Percentiles rank a stretch among this genome's conserved stretches.
Evolutionary conservation across 345 rosid genomes (phyloP).

Genomic region (Citrus hindsii): DNA sequence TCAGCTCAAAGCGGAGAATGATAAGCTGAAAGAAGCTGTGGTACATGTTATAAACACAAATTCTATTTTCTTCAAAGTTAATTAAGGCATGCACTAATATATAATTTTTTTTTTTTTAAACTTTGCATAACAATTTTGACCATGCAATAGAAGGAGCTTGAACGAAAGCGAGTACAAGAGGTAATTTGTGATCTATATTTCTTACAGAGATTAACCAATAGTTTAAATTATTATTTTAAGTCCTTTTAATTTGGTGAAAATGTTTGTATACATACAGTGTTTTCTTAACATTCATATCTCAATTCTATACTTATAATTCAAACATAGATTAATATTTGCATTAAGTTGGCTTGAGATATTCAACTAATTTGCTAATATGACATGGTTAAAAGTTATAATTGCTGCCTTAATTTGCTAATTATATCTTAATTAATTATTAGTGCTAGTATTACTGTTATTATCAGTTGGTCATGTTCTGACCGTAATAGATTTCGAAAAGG

Average conservation of each 20-base stretch:
- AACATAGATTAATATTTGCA: not conserved
- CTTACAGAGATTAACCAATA: not conserved
- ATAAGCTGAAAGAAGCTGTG: constrained; percentile 56
- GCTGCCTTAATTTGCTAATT: not conserved
- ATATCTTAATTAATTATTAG: not conserved
- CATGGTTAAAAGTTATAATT: not conserved
- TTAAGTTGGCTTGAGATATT: too few species aligned
- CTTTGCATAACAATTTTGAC: not conserved
- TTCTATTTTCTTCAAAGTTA: not conserved
- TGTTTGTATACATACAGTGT: too few species aligned
- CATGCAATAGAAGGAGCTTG: constrained; percentile 46
- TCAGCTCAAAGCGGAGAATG: constrained; percentile 77
- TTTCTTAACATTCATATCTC: too few species aligned
- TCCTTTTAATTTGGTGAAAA: too few species aligned
- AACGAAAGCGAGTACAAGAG: constrained; percentile 52
- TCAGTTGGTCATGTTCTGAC: not conserved
- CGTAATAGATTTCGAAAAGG: constrained; percentile 36
- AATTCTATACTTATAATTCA: too few species aligned
- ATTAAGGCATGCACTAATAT: not conserved
- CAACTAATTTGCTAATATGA: not conserved
- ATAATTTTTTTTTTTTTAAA: not conserved
- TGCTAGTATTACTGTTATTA: not conserved
- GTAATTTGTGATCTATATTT: constrained; percentile 21
- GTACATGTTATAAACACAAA: constrained; percentile 24
- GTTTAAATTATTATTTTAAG: not conserved